A percentile compares a stretch with the other conserved stretches of the same genome.
Conservation (phyloP, 805 yeast species). For the Lipomyces lipofer region DNA sequence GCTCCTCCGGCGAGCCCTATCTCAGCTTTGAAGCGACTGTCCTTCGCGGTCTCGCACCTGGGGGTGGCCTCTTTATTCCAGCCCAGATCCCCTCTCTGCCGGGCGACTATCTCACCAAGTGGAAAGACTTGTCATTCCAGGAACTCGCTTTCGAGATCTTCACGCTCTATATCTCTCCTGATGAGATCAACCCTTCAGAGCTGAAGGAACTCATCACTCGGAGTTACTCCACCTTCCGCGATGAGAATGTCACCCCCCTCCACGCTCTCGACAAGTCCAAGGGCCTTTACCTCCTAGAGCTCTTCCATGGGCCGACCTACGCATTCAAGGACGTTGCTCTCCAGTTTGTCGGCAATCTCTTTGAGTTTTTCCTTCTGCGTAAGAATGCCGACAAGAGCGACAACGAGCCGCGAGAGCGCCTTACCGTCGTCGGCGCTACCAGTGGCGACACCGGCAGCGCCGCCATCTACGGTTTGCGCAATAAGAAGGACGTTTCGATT, state of each 20-base stretch:
- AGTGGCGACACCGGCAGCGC: conserved; percentile 99
- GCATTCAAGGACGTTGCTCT: conserved; percentile 99
- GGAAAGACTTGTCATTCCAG: conserved; percentile 77
- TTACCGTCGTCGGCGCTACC: conserved; percentile 98
- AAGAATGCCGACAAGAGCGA: conserved; percentile 56
- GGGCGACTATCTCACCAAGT: conserved; percentile 54
- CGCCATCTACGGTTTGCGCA: conserved; percentile 95
- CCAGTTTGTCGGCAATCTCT: conserved; percentile 95
- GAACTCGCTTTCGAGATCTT: conserved; percentile 85
- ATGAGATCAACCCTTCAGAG: conserved; percentile 73
- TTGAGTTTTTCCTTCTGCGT: conserved; percentile 85
- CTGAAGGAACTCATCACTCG: conserved; percentile 59
- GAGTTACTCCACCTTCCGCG: conserved; percentile 89
- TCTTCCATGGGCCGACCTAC: conserved; percentile 98
- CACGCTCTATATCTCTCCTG: conserved; percentile 69
- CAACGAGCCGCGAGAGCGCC: conserved; percentile 55
- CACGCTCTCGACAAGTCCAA: conserved; percentile 55
- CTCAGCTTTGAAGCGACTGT: conserved; percentile 45
- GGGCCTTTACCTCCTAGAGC: conserved; percentile 74
- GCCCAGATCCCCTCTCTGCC: conserved; percentile 71
- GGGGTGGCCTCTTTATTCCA: conserved; percentile 95
- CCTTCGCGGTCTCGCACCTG: conserved; percentile 81
- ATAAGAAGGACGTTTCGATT: conserved; percentile 96
- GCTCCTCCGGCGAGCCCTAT: conserved; percentile 40
- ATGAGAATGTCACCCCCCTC: conserved; percentile 85